A percentile compares a stretch with the other conserved stretches of the same genome.
Conservation (phyloP, 2,329 filamentous ascomycete genomes). For the Ilyonectria destructans region DNA sequence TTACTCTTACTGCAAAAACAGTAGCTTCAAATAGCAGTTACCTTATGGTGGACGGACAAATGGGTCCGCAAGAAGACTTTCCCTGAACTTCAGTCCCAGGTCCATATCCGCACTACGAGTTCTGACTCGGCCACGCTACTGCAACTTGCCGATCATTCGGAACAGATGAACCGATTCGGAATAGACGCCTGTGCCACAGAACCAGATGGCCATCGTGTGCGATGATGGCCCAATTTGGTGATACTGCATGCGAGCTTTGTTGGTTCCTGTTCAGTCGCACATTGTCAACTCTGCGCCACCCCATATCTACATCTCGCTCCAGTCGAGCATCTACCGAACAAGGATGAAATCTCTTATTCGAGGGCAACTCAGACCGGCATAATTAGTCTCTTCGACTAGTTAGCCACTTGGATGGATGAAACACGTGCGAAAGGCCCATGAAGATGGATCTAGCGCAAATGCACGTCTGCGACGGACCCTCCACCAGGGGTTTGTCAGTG, state of each 20-base stretch:
- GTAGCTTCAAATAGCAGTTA: too few species aligned
- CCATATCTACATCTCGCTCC: not conserved
- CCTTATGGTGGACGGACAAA: too few species aligned
- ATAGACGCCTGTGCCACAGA: not conserved
- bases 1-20: too few species aligned
- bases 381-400: not conserved
- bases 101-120: not conserved
- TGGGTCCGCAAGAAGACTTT: not conserved
- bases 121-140: not conserved
- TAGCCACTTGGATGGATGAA: not conserved
- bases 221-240: not conserved
- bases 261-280: not conserved
- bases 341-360: not conserved
- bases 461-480: not conserved
- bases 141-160: not conserved
- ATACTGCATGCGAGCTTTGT: not conserved
- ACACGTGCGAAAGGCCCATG: not conserved
- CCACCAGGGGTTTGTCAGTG: not conserved
- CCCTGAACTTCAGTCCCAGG: not conserved
- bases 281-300: too few species aligned
- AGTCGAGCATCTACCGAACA: not conserved
- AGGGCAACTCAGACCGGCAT: not conserved
- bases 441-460: constrained; percentile 4
- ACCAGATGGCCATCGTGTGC: not conserved
- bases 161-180: not conserved